Evolutionary conservation across 78 protist species (phyloP).

Genomic region (Cavenderia fasciculata): DNA sequence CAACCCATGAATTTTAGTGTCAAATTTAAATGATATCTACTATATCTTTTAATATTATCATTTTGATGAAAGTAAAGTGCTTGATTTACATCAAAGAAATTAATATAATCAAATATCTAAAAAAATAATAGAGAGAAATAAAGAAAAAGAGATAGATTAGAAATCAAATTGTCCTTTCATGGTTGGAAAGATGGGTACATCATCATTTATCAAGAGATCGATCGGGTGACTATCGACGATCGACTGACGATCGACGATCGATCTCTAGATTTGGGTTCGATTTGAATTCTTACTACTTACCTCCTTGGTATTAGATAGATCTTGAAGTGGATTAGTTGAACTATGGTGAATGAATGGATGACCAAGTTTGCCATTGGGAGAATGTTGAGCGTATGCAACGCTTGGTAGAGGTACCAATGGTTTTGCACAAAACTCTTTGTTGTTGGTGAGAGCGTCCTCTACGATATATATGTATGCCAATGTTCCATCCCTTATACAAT

Average conservation of each 20-base stretch:
- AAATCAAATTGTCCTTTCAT: not conserved
- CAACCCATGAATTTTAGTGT: slow-evolving; percentile 75
- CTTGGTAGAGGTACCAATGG: not conserved
- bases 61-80: slow-evolving; percentile 21
- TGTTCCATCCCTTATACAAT: slow-evolving; percentile 47
- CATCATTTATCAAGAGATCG: no score
- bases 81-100: slow-evolving; percentile 40
- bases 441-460: slow-evolving; percentile 15
- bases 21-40: slow-evolving; percentile 57
- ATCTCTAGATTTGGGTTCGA: no score
- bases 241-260: no score
- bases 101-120: slow-evolving; percentile 42
- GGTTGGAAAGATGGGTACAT: no score
- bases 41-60: slow-evolving; percentile 40
- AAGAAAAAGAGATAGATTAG: not conserved
- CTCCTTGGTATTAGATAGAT: slow-evolving; percentile 27
- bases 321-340: slow-evolving; percentile 14
- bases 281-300: no score
- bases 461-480: slow-evolving; percentile 64
- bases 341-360: no score
- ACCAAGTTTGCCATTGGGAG: not conserved
- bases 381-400: not conserved
- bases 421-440: no score
- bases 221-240: no score
- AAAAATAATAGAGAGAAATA: not conserved